Percentiles rank a stretch among this genome's conserved stretches.
phyloP scores from a whole-genome alignment of 2,329 filamentous ascomycete species.

The Alternaria longipes region DNA sequence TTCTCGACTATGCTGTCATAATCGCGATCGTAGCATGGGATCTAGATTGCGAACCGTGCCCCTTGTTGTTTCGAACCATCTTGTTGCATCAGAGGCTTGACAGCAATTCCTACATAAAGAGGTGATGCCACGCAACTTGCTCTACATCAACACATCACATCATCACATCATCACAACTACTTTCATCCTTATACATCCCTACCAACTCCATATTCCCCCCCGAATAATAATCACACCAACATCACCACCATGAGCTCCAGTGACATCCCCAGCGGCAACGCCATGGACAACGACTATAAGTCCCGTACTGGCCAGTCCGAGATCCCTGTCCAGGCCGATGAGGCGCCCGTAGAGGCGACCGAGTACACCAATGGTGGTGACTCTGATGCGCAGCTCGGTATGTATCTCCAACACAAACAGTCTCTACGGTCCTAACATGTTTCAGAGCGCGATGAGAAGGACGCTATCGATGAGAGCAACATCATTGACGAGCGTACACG shows the following conservation, averaged over 20 bases:
- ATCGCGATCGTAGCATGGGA: conserved; percentile 10
- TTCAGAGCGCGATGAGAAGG: conserved; percentile 57
- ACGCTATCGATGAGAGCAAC: conserved; percentile 60
- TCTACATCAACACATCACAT: neutral
- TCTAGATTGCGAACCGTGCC: neutral
- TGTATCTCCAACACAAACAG: conserved; percentile 8
- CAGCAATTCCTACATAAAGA: conserved; percentile 8
- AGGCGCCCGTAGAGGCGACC: conserved; percentile 52
- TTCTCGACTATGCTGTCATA: conserved; percentile 35
- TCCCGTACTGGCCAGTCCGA: conserved; percentile 56
- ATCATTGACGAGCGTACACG: conserved; percentile 59
- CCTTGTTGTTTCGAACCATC: neutral
- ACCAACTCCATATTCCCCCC: neutral
- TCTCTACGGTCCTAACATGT: neutral
- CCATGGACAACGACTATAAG: conserved; percentile 57
- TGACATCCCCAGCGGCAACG: conserved; percentile 46
- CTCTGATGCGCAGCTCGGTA: conserved; percentile 59
- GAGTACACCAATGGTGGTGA: conserved; percentile 60
- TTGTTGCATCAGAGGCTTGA: conserved; percentile 6
- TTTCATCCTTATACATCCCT: neutral
- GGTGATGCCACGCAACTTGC: neutral
- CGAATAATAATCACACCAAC: neutral
- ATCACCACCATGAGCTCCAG: conserved; percentile 43
- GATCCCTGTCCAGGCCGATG: conserved; percentile 59
- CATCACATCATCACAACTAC: neutral